Evolutionary conservation across 202 grass and related monocot species (phyloP), one percentile per base, ranked within the genome.

Genomic region (Zoysia matrella): DNA sequence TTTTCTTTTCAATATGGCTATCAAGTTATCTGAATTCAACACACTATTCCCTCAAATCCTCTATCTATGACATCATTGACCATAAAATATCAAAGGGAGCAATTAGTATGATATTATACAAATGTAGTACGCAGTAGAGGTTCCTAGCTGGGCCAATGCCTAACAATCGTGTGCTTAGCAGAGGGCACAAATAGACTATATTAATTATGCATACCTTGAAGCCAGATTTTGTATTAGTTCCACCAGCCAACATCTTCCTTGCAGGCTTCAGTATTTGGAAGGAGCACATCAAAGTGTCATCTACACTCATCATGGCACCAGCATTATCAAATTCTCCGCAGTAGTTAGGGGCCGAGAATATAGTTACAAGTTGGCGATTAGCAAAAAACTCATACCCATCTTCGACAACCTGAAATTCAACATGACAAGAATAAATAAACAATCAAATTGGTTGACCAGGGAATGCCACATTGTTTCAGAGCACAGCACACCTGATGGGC

Each of bases 251-350:
- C 69, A 87, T 85, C 83, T 90, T 94, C 81, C 80, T 89, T 0
- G 94, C 88, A 51, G 94, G 94, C 85, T 97, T 97, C 36, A 97
- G 80, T 91, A 97, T 94, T 91, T 97, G 91, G 80, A 97, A 97
- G 67, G 94, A 97, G 77, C 94, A 97, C 94, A 97, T 97, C 77
- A 94, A 83, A 16, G 86, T 85, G 41, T 94, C 89, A 77, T 92
- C 94, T 48, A 97, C 94, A 86, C 91, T 97, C 94, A 97, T 97
- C 94, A 97, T 97, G 67, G 91, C 94, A 83, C 94, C 94, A 51
- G 94, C 94, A 64, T 97, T 97, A 86, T 97, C 94, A 1, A 97
- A 97, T 89, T 97, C 91, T 57, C 94, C 94, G 72, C 94, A 97
- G 84, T 97, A 97, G 82, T 97, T 97, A 63, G 94, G 94, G 4